Base-by-base conservation (phyloP, 2,329 filamentous ascomycete species). In the Ascocoryne sarcoides region DNA sequence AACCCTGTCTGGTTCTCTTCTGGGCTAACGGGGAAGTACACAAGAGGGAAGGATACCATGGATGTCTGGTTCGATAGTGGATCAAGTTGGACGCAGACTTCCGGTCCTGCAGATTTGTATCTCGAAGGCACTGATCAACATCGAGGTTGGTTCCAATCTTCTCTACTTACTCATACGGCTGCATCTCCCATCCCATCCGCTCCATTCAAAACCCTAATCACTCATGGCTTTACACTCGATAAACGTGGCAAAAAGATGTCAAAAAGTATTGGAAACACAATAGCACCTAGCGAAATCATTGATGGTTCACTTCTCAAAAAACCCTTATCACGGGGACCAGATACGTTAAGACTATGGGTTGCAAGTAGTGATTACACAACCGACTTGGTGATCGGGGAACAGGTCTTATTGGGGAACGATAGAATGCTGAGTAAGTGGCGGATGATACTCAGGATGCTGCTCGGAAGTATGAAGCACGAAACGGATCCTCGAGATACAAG, bases 11-110 rank as follows among this genome's bases (percentile, higher is more conserved):
- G 90, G 90, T 70, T 93, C 21, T 77, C 80, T 2, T 62, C 75
- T 4, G 72, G 75, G 8, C 66, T 95, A 2, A 65, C 70, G 10
- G 68, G 68, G 7, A 58, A 65, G 4, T 92, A 82, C 57, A 69
- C 74, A 35, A 82, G 92, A 47, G 90, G 90, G 10, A 84, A 71
- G 32, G 92, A 98, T 56, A 98, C 92, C 0, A 98, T 98, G 92
- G 92, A 98, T 61, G 92, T 98, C 8, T 98, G 92, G 92, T 98
- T 98, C 53, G 92, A 98, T 61, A 96, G 92, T 50, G 92, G 92
- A 4, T 95, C 84, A 36, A 95, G 87, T 56, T 98, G 92, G 92
- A 83, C 70, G 3, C 70, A 76, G 57, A 68, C 66, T 19, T 52
- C 61, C 7, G 56, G 60, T 49, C 79, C 60, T 17, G 87, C 87